Evolutionary conservation across 2,329 filamentous ascomycete species (phyloP).

Genomic region (Trichocomaceae sp.): DNA sequence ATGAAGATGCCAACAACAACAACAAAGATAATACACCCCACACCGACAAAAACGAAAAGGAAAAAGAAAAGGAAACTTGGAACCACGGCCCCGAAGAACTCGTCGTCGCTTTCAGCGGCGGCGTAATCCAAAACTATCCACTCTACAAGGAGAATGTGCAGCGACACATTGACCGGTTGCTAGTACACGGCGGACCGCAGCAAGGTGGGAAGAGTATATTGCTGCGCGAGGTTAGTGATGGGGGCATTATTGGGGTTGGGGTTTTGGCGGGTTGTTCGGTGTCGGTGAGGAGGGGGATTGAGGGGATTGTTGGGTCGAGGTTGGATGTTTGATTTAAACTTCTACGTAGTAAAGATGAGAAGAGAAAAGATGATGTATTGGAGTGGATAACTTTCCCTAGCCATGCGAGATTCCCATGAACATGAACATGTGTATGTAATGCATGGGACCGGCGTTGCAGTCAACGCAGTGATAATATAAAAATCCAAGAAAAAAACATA

Average conservation of each 20-base stretch:
- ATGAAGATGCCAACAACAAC: too few relatives aligned
- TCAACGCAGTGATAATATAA: too few relatives aligned
- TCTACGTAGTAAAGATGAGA: background rate
- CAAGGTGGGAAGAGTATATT: constrained; percentile 44
- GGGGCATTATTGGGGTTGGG: constrained; percentile 47
- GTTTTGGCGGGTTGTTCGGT: constrained; percentile 42
- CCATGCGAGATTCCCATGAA: too few relatives aligned
- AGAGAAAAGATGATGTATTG: background rate
- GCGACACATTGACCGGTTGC: constrained; percentile 54
- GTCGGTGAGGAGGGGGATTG: constrained; percentile 25
- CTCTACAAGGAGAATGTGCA: constrained; percentile 63
- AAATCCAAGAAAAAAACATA: background rate
- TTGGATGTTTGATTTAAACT: constrained; percentile 4
- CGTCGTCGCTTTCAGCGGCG: constrained; percentile 69
- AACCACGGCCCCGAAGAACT: constrained; percentile 47
- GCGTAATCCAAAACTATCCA: constrained; percentile 69
- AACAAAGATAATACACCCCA: too few relatives aligned
- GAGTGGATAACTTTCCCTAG: too few relatives aligned
- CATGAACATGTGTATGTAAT: too few relatives aligned
- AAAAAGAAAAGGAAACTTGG: constrained; percentile 15
- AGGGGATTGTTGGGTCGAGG: constrained; percentile 21
- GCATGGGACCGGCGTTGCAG: too few relatives aligned
- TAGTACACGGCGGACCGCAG: constrained; percentile 35
- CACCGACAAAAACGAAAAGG: too few relatives aligned
- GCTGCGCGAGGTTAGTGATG: constrained; percentile 45